Evolutionary conservation across 2,329 filamentous ascomycete genomes (phyloP), one percentile per base, ranked within the genome.

Genomic region (Neoscytalidium dimidiatum): DNA sequence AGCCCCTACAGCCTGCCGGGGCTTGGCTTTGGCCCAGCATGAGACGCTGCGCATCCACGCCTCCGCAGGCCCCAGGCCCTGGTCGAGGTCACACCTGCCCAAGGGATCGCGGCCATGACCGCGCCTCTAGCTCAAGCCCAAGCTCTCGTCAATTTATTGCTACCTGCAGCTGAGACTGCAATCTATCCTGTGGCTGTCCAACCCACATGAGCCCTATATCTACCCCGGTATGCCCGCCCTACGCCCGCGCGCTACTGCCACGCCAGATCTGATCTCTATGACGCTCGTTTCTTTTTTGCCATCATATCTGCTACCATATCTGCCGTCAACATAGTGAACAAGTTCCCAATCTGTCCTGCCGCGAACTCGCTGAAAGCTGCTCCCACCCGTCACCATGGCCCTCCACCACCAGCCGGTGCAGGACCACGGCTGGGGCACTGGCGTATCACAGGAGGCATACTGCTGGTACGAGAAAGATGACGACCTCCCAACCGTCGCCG

Each of bases 391-490:
- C 56, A 8, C 56, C 38, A 60, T 60, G 56, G 56, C 56, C 26
- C 41, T 31, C n/a, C 41, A 31, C 38, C 38, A 41, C 38, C 38
- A 23, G 28, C 26, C 53, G 56, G 56, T 31, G 38, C 56, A 43
- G 38, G n/a, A 60, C 56, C 43, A 60, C 41, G 21, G 38, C 56
- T 60, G 56, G 56, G 56, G 41, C 14, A 60, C 28, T 35, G 26
- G 26, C n/a, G 56, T 60, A 28, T 46, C 56, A 46, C 56, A 44
- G 19, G 56, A 60, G 19, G 56, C 56, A 38, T 46, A 60, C 56
- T 60, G 56, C 41, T 60, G 56, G 56, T 41, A 60, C 41, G 56
- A 60, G 17, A 60, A 31, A 28, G 41, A 60, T 11, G 56, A 60
- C 4, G 56, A 60, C 8, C 56, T 60, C n/a, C 56, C 41, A 1